Conservation (phyloP, 371 early-diverging fungal species). For the Rhizopus delemar region DNA sequence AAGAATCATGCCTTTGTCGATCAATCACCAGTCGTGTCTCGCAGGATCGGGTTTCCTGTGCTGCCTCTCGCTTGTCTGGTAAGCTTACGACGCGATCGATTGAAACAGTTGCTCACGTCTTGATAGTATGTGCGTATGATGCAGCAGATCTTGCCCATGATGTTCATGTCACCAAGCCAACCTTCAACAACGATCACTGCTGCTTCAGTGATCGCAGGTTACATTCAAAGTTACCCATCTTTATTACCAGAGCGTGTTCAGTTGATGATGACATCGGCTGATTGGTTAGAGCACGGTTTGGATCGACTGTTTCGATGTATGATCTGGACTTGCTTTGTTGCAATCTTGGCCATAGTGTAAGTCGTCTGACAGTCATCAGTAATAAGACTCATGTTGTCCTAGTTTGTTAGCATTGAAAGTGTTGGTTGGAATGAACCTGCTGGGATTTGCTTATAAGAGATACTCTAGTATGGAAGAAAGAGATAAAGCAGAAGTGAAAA, state of each 20-base stretch:
- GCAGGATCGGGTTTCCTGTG: conserved; percentile 89
- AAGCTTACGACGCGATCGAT: conserved; percentile 23
- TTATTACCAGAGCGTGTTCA: conserved; percentile 28
- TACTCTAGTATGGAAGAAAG: conserved; percentile 64
- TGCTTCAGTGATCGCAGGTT: conserved; percentile 25
- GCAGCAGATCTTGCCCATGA: conserved; percentile 73
- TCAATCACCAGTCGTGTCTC: conserved; percentile 85
- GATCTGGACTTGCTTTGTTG: conserved; percentile 26
- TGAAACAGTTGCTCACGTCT: background rate
- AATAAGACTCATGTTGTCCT: background rate
- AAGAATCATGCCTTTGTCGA: conserved; percentile 63
- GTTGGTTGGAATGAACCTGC: conserved; percentile 70
- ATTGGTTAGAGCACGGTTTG: conserved; percentile 42
- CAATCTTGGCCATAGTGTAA: conserved; percentile 38
- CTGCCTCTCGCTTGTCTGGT: conserved; percentile 88
- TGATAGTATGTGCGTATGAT: conserved; percentile 61
- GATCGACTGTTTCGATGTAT: conserved; percentile 32
- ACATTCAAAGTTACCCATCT: conserved; percentile 21
- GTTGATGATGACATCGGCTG: conserved; percentile 28
- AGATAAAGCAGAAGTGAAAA: conserved; percentile 49
- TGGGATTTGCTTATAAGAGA: conserved; percentile 69
- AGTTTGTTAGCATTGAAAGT: conserved; percentile 71
- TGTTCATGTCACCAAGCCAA: conserved; percentile 37
- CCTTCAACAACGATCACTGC: conserved; percentile 11
- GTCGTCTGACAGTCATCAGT: conserved; percentile 2